Conservation (phyloP, 768 basidiomycete species). For the Lentinus brumalis region DNA sequence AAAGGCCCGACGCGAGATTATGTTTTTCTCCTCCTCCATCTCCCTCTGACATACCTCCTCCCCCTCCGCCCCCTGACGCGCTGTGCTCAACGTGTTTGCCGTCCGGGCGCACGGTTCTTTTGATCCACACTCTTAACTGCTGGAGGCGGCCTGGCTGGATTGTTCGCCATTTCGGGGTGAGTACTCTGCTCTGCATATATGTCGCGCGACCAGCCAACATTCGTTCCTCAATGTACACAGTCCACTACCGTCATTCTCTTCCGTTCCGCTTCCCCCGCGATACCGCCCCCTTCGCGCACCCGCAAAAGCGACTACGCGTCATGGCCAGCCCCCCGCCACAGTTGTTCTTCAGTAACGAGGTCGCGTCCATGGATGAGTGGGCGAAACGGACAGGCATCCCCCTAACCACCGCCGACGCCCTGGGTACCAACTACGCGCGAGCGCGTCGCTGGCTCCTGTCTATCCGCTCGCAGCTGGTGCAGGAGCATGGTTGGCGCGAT, state of each 20-base stretch:
- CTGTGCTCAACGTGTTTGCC: slow-evolving; percentile 25
- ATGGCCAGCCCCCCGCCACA: slow-evolving; percentile 44
- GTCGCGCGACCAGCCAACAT: slow-evolving; percentile 11
- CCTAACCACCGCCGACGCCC: slow-evolving; percentile 78
- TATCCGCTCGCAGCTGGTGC: slow-evolving; percentile 64
- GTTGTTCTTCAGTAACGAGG: slow-evolving; percentile 78
- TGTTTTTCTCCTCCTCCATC: slow-evolving; percentile 29
- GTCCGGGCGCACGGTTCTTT: slow-evolving; percentile 15
- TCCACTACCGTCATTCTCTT: slow-evolving; percentile 11
- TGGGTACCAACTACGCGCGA: slow-evolving; percentile 78
- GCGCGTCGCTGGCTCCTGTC: slow-evolving; percentile 75
- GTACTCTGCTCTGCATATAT: slow-evolving; percentile 20
- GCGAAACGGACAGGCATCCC: slow-evolving; percentile 77
- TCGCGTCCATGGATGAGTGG: slow-evolving; percentile 84
- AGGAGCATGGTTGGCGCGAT: slow-evolving; percentile 72
- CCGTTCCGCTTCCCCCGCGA: slow-evolving; percentile 16
- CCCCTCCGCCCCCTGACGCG: slow-evolving; percentile 12
- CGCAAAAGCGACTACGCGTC: slow-evolving; percentile 19
- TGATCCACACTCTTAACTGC: slow-evolving; percentile 29
- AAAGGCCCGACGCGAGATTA: slow-evolving; percentile 40
- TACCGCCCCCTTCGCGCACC: slow-evolving; percentile 14
- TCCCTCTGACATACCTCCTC: slow-evolving; percentile 20
- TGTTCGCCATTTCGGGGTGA: slow-evolving; percentile 19
- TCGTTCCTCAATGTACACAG: slow-evolving; percentile 20
- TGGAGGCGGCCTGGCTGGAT: slow-evolving; percentile 26